These are phyloP conservation scores for Lepidium sativum DNA, from an alignment of 345 rosid species.

Conservation along the genomic window DNA sequence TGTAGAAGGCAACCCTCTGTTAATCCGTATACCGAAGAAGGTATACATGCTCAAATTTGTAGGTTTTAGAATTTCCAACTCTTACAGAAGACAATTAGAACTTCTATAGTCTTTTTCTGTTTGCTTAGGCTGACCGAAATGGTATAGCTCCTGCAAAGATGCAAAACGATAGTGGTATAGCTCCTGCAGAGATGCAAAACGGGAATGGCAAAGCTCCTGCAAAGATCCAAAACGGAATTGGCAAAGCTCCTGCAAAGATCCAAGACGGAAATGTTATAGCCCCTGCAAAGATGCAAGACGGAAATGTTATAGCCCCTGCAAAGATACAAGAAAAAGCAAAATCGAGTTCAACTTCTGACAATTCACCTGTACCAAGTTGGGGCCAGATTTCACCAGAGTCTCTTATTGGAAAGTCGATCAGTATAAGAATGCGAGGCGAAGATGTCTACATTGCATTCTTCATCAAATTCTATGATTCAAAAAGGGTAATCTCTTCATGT, in stretches of 20 bases:
- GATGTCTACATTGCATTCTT: background rate
- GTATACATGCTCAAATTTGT: background rate
- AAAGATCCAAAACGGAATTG: too few relatives aligned
- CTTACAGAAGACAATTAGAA: background rate
- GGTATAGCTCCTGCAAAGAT: too few relatives aligned
- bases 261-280: too few relatives aligned
- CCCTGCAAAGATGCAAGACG: background rate
- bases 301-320: constrained; percentile 2
- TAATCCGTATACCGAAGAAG: background rate
- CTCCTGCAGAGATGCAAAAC: background rate
- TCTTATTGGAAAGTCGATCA: background rate
- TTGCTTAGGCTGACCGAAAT: constrained; percentile 7
- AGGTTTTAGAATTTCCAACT: background rate
- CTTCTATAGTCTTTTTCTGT: background rate
- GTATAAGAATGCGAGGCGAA: background rate
- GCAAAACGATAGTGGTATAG: background rate
- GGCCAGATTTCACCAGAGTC: constrained; percentile 17
- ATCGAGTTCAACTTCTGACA: background rate
- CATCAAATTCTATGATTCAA: background rate
- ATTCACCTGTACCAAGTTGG: constrained; percentile 4
- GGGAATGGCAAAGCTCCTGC: too few relatives aligned
- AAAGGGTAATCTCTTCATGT: constrained; percentile 14
- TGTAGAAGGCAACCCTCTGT: background rate
- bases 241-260: too few relatives aligned
- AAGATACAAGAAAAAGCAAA: background rate